Conservation (phyloP, 768 basidiomycete genomes). For the Amanita exitialis region DNA sequence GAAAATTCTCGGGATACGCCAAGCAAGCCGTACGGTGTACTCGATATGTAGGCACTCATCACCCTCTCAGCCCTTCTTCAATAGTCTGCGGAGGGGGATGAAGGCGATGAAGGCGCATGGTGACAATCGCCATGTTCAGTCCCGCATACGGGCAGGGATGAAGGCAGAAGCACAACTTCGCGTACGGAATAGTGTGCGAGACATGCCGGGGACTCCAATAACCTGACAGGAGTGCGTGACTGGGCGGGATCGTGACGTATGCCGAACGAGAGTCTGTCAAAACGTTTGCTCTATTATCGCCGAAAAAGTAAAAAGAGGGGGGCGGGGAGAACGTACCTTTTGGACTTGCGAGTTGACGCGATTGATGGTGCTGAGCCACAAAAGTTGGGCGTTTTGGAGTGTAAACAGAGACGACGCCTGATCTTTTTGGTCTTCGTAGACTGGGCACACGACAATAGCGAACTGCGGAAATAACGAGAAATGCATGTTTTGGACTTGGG, state of each 20-base stretch:
- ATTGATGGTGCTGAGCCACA: slow-evolving; percentile 95
- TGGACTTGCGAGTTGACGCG: slow-evolving; percentile 92
- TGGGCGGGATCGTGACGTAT: slow-evolving; percentile 89
- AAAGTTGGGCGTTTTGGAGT: slow-evolving; percentile 58
- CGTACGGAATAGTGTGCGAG: slow-evolving; percentile 69
- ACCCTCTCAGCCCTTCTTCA: no score
- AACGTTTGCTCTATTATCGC: neutral
- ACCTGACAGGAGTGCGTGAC: slow-evolving; percentile 37
- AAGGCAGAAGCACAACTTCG: slow-evolving; percentile 83
- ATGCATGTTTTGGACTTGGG: neutral
- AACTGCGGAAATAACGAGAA: slow-evolving; percentile 27
- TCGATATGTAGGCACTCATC: no score
- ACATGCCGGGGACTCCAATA: slow-evolving; percentile 63
- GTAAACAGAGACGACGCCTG: slow-evolving; percentile 50
- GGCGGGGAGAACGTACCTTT: slow-evolving; percentile 65
- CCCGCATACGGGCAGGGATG: slow-evolving; percentile 83
- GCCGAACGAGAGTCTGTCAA: slow-evolving; percentile 70
- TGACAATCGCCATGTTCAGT: slow-evolving; percentile 37
- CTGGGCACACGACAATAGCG: slow-evolving; percentile 79
- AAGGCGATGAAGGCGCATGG: no score
- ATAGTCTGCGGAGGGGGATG: no score
- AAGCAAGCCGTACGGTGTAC: no score
- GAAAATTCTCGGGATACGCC: no score
- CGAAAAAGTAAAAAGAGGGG: neutral
- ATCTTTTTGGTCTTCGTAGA: slow-evolving; percentile 79